phyloP scores from a whole-genome alignment of 345 rosid species.

The Eucalyptus erythrocorys region DNA sequence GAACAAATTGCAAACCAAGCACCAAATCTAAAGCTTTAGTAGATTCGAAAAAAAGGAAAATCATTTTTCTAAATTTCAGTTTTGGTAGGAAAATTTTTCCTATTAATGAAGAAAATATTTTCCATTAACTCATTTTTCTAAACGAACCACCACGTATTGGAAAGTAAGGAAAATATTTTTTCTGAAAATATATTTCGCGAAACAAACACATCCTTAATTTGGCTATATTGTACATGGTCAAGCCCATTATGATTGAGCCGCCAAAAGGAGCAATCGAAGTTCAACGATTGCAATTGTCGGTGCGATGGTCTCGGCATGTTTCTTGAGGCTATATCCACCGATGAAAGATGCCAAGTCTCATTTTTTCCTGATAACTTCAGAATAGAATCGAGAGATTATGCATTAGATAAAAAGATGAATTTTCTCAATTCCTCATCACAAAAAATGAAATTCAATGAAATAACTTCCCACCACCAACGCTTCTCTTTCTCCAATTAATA shows the following conservation, averaged over 20 bases:
- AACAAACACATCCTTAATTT: not conserved
- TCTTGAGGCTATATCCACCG: not conserved
- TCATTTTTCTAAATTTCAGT: too few relatives aligned
- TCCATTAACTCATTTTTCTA: rapidly evolving
- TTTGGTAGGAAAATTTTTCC: rapidly evolving
- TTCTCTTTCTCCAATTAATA: not conserved
- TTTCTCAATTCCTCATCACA: not conserved
- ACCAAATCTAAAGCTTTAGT: too few relatives aligned
- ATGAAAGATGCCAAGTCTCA: not conserved
- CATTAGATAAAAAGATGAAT: not conserved
- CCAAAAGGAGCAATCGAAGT: not conserved
- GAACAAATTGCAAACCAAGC: rapidly evolving
- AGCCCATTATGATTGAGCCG: not conserved
- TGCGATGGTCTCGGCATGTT: not conserved
- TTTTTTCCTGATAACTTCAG: not conserved
- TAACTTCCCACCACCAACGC: not conserved
- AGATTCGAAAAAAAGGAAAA: rapidly evolving
- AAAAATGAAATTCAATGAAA: not conserved
- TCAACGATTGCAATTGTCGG: not conserved
- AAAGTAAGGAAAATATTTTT: too few relatives aligned
- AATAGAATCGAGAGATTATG: not conserved
- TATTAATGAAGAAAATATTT: rapidly evolving
- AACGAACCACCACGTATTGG: rapidly evolving
- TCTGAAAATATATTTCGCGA: rapidly evolving
- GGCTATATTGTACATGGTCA: not conserved